Conservation (phyloP, 2,329 filamentous ascomycete species). For the Pezicula neosporulosa region DNA sequence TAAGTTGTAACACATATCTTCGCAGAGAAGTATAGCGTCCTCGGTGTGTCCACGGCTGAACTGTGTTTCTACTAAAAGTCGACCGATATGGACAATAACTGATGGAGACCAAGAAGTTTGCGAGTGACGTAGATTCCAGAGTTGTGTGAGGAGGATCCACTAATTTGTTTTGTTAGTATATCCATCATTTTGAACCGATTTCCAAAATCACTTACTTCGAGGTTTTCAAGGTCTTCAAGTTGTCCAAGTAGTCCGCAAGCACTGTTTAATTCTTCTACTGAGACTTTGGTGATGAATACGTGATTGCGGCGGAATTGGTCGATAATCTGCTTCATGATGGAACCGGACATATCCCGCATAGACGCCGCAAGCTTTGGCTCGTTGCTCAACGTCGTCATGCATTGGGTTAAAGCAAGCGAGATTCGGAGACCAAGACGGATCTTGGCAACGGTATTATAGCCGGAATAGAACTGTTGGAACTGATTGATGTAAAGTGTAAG, state of each 20-base stretch:
- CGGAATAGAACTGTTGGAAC: conserved; percentile 37
- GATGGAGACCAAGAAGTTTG: conserved; percentile 15
- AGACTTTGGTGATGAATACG: conserved; percentile 23
- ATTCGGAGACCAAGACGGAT: conserved; percentile 43
- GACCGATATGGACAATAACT: conserved; percentile 14
- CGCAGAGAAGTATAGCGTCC: conserved; percentile 15
- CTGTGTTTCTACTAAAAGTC: conserved; percentile 17
- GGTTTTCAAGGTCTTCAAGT: conserved; percentile 41
- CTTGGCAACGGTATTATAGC: conserved; percentile 35
- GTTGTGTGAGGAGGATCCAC: conserved; percentile 19
- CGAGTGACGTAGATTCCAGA: conserved; percentile 14
- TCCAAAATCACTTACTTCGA: conserved; percentile 30
- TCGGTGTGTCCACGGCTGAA: conserved; percentile 11
- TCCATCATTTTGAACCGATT: neutral
- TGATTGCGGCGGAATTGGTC: no score
- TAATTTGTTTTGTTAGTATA: conserved; percentile 1
- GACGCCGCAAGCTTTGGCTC: conserved; percentile 31
- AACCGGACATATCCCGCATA: conserved; percentile 34
- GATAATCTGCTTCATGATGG: conserved; percentile 38
- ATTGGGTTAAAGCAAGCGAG: conserved; percentile 40
- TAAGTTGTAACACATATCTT: conserved; percentile 22
- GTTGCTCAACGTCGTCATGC: conserved; percentile 31
- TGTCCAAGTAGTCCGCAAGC: conserved; percentile 44
- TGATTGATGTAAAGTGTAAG: conserved; percentile 39
- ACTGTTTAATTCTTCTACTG: conserved; percentile 40